Evolutionary conservation across 139 green algal species (phyloP).

Genomic region (Zygnema cylindricum): DNA sequence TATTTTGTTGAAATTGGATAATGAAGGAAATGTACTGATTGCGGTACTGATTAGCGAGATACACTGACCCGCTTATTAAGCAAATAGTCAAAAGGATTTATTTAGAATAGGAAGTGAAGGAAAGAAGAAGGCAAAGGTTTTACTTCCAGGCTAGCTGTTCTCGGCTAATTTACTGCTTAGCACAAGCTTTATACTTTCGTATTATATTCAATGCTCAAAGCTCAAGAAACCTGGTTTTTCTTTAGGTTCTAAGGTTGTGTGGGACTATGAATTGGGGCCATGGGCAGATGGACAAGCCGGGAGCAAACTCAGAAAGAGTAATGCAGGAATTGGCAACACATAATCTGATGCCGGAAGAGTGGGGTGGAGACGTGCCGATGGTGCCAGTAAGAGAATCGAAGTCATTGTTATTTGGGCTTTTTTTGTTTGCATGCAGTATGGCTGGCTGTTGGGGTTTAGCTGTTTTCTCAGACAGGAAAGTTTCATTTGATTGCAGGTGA

Average conservation of each 20-base stretch:
- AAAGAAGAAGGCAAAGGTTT: too few species aligned
- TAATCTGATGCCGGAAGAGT: constrained; percentile 93
- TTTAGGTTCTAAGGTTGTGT: too few species aligned
- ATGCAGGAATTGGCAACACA: constrained; percentile 87
- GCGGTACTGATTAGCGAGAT: too few species aligned
- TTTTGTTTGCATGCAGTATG: not conserved
- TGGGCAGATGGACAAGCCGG: constrained; percentile 86
- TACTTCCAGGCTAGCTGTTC: too few species aligned
- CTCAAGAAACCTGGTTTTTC: too few species aligned
- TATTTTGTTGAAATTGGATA: too few species aligned
- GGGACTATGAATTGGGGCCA: too few species aligned
- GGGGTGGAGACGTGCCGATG: constrained; percentile 90
- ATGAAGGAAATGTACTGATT: too few species aligned
- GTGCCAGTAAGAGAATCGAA: constrained; percentile 67
- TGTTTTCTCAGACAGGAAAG: not conserved
- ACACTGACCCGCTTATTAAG: too few species aligned
- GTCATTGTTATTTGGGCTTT: not conserved
- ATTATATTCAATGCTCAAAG: not conserved
- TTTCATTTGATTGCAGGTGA: constrained; percentile 69
- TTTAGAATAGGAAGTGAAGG: too few species aligned
- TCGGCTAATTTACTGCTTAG: not conserved
- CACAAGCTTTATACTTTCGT: not conserved
- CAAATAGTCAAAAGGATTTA: too few species aligned
- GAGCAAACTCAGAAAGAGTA: constrained; percentile 85
- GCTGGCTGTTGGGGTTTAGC: not conserved